Evolutionary conservation across 345 rosid species (phyloP), one percentile per base, ranked within the genome.

Genomic region (Xanthoceras sorbifolium): DNA sequence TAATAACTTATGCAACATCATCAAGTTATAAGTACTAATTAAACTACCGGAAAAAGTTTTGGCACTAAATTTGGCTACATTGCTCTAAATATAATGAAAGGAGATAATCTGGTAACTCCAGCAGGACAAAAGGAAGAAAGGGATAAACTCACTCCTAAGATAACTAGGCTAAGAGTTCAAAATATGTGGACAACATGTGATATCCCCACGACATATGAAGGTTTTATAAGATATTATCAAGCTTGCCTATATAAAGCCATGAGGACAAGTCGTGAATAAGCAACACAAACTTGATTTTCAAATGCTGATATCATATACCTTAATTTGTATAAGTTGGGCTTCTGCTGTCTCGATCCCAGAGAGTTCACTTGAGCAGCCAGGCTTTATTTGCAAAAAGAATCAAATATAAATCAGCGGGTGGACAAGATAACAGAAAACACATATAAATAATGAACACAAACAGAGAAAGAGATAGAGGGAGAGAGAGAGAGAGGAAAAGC

Each of bases 301-400:
- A 28, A 42, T 1, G 28, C 36, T 18, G 68, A 42, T 46, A 64
- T 63, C 15, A 70, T 3, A 40, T 78, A 92, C 99, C 99, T 91
- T 95, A 67, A 95, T 90, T 69, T 87, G 91, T 79, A 93, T 80
- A 75, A 93, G 94, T 76, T 92, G 94, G 42, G 89, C 92, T 82
- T 89, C 87, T 15, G 83, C 71, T 57, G 86, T 78, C 74, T 84
- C 86, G 55, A 85, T 83, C 67, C 89, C 92, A 80, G 97, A 82
- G 54, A 95, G 85, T 88, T 95, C 96, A 82, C 90, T 93, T 18
- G 96, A 92, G 85, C 98, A 95, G 69, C 98, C 98, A 83, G 99
- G 98, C 97, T 95, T 79, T 50, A 84, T n/a, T 67, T 48, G 77
- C 71, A 84, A 75, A n/a, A 82, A 61, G 22, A 76, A 55, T 34